Evolutionary conservation across 2,329 filamentous ascomycete genomes (phyloP).

Genomic region (Hymenoscyphus repandus): DNA sequence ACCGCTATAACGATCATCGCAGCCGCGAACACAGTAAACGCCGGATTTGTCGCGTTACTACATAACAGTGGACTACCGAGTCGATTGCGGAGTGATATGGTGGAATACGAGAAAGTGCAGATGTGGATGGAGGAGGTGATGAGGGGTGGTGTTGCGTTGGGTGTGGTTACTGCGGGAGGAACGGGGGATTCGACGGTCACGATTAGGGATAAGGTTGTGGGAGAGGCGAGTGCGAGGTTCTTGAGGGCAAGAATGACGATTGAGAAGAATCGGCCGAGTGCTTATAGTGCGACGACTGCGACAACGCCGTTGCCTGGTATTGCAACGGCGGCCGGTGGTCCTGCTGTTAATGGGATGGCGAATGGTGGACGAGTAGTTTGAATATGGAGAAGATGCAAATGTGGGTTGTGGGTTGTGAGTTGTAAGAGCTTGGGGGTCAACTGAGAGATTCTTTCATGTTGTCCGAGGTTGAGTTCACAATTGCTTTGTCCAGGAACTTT

Average conservation of each 20-base stretch:
- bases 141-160: conserved; percentile 11
- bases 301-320: neutral
- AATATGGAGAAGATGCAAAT: neutral
- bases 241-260: conserved; percentile 17
- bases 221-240: conserved; percentile 12
- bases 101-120: conserved; percentile 17
- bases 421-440: too few relatives aligned
- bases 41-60: conserved; percentile 16
- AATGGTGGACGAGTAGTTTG: neutral
- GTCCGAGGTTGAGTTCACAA: too few relatives aligned
- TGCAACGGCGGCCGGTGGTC: neutral
- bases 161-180: neutral
- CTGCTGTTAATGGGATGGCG: neutral
- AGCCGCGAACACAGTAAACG: conserved; percentile 20
- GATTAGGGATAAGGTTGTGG: conserved; percentile 13
- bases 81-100: conserved; percentile 16
- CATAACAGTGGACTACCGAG: conserved; percentile 17
- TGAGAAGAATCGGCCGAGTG: conserved; percentile 15
- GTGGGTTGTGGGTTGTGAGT: too few relatives aligned
- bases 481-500: too few relatives aligned
- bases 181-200: conserved; percentile 1
- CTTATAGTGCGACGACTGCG: conserved; percentile 10
- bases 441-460: too few relatives aligned
- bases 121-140: conserved; percentile 16
- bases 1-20: conserved; percentile 19